phyloP scores from a whole-genome alignment of 352 stramenopile species.

The Phytopythium litorale region DNA sequence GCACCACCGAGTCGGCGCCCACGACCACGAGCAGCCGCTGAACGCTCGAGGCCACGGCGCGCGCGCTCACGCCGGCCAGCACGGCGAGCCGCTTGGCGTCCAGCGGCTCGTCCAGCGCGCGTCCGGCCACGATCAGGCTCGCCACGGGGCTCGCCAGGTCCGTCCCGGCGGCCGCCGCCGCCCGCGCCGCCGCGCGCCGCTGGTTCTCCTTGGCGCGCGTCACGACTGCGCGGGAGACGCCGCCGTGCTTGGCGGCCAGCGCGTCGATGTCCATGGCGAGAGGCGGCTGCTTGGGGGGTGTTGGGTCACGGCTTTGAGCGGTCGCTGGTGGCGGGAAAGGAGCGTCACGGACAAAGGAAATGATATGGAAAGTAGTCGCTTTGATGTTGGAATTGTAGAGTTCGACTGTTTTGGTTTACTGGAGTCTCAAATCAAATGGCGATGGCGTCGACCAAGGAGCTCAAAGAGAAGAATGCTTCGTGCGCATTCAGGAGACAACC shows the following conservation, averaged over 20 bases:
- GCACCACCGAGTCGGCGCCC: constrained; percentile 35
- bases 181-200: constrained; percentile 44
- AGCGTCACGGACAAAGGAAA: too few species aligned
- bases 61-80: constrained; percentile 35
- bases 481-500: too few species aligned
- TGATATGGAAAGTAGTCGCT: too few species aligned
- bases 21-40: constrained; percentile 53
- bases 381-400: too few species aligned
- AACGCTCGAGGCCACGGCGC: constrained; percentile 40
- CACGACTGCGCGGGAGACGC: constrained; percentile 46
- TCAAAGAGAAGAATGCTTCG: too few species aligned
- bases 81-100: constrained; percentile 38
- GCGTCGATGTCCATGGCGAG: constrained; percentile 44
- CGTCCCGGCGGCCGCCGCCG: constrained; percentile 21
- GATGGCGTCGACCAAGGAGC: too few species aligned
- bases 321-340: too few species aligned
- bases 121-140: constrained; percentile 58
- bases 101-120: constrained; percentile 41
- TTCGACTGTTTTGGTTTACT: too few species aligned
- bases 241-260: constrained; percentile 46
- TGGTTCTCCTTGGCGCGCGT: constrained; percentile 47
- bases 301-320: too few species aligned
- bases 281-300: too few species aligned
- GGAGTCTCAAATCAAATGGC: too few species aligned
- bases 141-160: constrained; percentile 47